Percentiles rank a stretch among this genome's conserved stretches.
Evolutionary conservation across 2,329 filamentous ascomycete genomes (phyloP).

Genomic region (Trichoderma sp.): DNA sequence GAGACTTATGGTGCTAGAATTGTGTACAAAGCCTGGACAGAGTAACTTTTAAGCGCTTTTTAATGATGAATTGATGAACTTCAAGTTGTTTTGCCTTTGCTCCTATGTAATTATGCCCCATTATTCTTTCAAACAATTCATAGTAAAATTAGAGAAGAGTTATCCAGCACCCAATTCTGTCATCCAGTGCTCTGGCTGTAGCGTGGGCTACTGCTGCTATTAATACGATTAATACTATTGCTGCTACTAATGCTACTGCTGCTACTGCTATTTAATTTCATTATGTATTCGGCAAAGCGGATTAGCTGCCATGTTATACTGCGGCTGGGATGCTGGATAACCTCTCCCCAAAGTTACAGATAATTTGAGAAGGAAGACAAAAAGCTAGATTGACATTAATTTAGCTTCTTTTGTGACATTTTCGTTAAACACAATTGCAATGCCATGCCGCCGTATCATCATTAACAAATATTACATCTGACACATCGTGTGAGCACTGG

Average conservation of each 20-base stretch:
- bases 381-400: not conserved
- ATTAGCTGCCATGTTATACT: too few relatives aligned
- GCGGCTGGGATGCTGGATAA: too few relatives aligned
- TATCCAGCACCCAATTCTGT: too few relatives aligned
- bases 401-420: not conserved
- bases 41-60: conserved; percentile 42
- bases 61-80: not conserved
- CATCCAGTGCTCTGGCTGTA: too few relatives aligned
- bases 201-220: too few relatives aligned
- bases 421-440: not conserved
- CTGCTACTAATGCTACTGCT: too few relatives aligned
- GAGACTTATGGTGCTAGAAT: conserved; percentile 79
- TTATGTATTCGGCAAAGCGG: too few relatives aligned
- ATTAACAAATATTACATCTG: not conserved
- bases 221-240: too few relatives aligned
- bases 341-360: not conserved
- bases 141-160: not conserved
- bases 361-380: not conserved
- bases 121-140: not conserved
- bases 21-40: conserved; percentile 85
- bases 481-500: not conserved
- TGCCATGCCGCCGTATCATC: conserved; percentile 1
- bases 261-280: too few relatives aligned
- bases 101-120: not conserved
- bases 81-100: not conserved